These are phyloP conservation scores for Raffaelea arxii DNA, from an alignment of 2,329 filamentous ascomycete species.

Conservation along the genomic window DNA sequence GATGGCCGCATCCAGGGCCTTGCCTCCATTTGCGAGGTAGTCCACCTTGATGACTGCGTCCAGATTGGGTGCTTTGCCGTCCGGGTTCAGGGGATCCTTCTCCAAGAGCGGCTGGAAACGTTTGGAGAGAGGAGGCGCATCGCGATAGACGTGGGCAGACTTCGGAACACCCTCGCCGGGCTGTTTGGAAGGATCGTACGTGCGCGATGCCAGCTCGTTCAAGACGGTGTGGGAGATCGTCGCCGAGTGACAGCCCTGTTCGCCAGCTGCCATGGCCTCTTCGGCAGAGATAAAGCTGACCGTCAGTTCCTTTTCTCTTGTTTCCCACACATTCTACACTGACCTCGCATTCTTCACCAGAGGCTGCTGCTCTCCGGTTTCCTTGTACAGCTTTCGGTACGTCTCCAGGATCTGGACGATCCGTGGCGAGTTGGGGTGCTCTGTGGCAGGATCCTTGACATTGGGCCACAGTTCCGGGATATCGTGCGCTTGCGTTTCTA, in stretches of 20 bases:
- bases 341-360: conserved; percentile 33
- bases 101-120: conserved; percentile 25
- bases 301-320: neutral
- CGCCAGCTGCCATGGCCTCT: conserved; percentile 35
- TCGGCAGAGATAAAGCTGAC: conserved; percentile 29
- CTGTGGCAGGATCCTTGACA: conserved; percentile 32
- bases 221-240: conserved; percentile 31
- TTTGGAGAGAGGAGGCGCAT: conserved; percentile 20
- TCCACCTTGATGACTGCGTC: conserved; percentile 26
- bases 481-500: conserved; percentile 33
- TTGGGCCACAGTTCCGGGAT: conserved; percentile 34
- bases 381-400: conserved; percentile 32
- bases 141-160: conserved; percentile 27
- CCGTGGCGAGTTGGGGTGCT: conserved; percentile 37
- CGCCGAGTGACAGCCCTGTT: conserved; percentile 35
- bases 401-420: conserved; percentile 38
- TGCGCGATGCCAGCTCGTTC: conserved; percentile 21
- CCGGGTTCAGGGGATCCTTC: conserved; percentile 27
- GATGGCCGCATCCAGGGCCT: conserved; percentile 31
- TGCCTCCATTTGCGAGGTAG: conserved; percentile 35
- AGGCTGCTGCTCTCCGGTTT: conserved; percentile 38
- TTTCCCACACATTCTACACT: conserved; percentile 13
- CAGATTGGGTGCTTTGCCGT: conserved; percentile 12
- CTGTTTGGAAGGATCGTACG: conserved; percentile 25
- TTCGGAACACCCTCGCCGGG: conserved; percentile 29